Base-by-base conservation (phyloP, 345 rosid genomes). In the Brassica nigra region DNA sequence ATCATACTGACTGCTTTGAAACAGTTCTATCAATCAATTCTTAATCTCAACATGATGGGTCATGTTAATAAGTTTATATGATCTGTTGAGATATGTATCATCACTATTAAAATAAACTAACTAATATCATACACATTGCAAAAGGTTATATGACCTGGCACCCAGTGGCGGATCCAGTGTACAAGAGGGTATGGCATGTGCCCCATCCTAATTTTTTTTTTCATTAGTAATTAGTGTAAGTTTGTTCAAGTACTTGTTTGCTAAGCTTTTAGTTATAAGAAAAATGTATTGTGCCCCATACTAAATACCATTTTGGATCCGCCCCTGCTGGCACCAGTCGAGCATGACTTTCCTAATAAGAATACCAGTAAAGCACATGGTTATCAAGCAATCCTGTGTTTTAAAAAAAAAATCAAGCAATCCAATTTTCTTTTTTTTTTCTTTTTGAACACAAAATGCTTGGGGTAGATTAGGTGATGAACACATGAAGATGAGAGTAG, bases 401-500 rank as follows among this genome's bases (percentile, higher is more conserved):
- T 20, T 0, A 23, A 23, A 23, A 23, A 23, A 23, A 23, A 23
- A 23, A 23, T 23, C 27, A 23, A 23, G 27, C 27, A 23, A 23
- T 23, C 27, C 27, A 23, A 23, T 23, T 23, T 23, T 23, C 27
- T 23, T 23, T 20, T 20, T 20, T 20, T 20, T 20, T 23, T 23
- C 27, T 23, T 23, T 23, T 23, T 23, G 27, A 23, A 23, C 27
- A 23, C 27, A 23, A 23, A 23, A 23, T 23, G 27, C 27, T 23
- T 23, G 61, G 28, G 12, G 28, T 57, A 57, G 27, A 5, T 52
- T n/a, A 4, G 8, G 33, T 64, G 70, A 49, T 64, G 70, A 49
- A 63, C 77, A 74, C 62, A 64, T 64, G 33, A 54, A 66, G 36
- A 75, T 36, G 57, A 57, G 73, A 76, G 57, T 39, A 75, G 28